Conservation (phyloP, 331 rosid species). For the Rhamnella rubrinervis region DNA sequence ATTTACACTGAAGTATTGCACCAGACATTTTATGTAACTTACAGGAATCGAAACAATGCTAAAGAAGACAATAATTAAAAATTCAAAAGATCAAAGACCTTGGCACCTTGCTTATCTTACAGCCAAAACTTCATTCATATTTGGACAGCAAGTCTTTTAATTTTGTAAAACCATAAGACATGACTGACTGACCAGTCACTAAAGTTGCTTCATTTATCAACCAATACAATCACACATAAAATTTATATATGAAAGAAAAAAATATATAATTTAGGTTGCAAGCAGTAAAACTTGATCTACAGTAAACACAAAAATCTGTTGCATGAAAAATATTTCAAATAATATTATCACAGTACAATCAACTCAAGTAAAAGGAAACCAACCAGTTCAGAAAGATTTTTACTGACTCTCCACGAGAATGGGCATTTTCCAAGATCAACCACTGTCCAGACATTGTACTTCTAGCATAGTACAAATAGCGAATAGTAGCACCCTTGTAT, state of each 20-base stretch:
- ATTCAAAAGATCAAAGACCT: too few species aligned
- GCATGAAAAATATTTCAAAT: conserved; percentile 5
- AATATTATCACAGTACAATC: conserved; percentile 21
- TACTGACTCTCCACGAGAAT: conserved; percentile 61
- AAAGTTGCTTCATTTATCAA: not conserved
- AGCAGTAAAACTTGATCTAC: not conserved
- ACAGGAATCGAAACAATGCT: not conserved
- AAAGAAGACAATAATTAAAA: too few species aligned
- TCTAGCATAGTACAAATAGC: conserved; percentile 79
- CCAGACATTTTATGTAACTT: not conserved
- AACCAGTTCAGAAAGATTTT: conserved; percentile 74
- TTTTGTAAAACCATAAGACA: not conserved
- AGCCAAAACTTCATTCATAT: not conserved
- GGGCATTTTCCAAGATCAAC: conserved; percentile 77
- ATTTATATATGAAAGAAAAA: not conserved
- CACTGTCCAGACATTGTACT: conserved; percentile 71
- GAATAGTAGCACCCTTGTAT: conserved; percentile 91
- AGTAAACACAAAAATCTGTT: conserved; percentile 12
- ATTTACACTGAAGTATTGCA: not conserved
- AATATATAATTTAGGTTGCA: not conserved
- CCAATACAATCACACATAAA: not conserved
- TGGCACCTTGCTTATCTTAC: not conserved
- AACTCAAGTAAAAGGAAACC: conserved; percentile 42
- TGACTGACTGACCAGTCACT: not conserved
- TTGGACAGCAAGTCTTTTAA: not conserved